Base-by-base conservation (phyloP, 148 eudicot species). In the Amaranthus palmeri region DNA sequence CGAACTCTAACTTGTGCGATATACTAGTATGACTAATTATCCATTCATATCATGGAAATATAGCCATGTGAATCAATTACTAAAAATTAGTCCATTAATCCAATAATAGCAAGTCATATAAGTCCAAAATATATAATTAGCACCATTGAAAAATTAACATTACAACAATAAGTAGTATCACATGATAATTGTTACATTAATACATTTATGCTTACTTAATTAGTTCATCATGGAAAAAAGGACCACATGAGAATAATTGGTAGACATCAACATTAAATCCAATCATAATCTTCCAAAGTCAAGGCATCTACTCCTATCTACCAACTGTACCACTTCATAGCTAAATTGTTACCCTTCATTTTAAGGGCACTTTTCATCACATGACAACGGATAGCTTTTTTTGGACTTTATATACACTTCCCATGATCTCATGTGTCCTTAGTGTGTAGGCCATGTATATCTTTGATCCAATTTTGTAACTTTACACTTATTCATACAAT, bases 361-460 rank as follows among this genome's bases (percentile, higher is more conserved):
- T 70, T 59, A 52, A 25, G 53, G 44, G 43, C 61, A 60, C 72
- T 72, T 70, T 56, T 40, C 18, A 45, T 70, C 82, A 79, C 75
- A 74, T 74, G 81, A 79, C 49, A 79, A 64, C 74, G 48, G 73
- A 50, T 56, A 56, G 3, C 40, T 25, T 25, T 64, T 79, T 70
- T 65, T 70, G 53, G 65, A 56, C 36, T 41, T 43, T 69, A 10
- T 57, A 77, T 58, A 18, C 46, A 50, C 15, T 64, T 54, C 74
- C 54, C 59, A 44, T 44, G 49, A 7, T 10, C 5, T 6, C 15
- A 71, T 61, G 36, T 25, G 36, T 25, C 6, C 13, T 42, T 15
- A 25, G 9, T 59, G 25, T 7, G 18, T 56, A 56, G 40, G 4
- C 41, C 18, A 4, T 56, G 12, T 56, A 42, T 14, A 6, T 3